Conservation (phyloP, 164 flowering plant species). For the Nymphaea colorata region DNA sequence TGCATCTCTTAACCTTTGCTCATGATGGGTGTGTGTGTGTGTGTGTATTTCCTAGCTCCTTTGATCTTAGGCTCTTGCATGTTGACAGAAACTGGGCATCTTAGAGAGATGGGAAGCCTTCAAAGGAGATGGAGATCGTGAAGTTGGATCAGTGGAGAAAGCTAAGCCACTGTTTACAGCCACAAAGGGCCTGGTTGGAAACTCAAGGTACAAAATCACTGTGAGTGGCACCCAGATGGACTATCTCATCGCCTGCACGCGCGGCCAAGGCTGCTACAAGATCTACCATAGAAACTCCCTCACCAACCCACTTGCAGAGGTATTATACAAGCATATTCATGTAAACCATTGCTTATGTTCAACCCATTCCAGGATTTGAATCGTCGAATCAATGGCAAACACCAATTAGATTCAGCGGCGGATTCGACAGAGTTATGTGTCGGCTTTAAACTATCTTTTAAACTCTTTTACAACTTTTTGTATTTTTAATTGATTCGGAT, state of each 20-base stretch:
- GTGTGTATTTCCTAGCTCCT: not conserved
- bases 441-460: too few relatives aligned
- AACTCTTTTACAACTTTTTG: too few relatives aligned
- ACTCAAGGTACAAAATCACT: conserved; percentile 10
- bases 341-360: not conserved
- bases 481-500: too few relatives aligned
- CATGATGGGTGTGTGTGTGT: too few relatives aligned
- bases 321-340: not conserved
- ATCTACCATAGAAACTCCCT: conserved; percentile 4
- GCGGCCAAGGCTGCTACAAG: conserved; percentile 8
- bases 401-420: too few relatives aligned
- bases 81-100: conserved; percentile 5
- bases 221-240: conserved; percentile 3
- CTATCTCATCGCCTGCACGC: conserved; percentile 9
- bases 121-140: conserved; percentile 5
- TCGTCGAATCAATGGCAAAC: too few relatives aligned
- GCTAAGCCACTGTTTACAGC: conserved; percentile 11
- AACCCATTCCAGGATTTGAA: too few relatives aligned
- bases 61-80: too few relatives aligned
- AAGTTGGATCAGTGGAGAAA: not conserved
- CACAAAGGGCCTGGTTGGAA: conserved; percentile 7
- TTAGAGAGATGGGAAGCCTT: conserved; percentile 17
- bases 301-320: conserved; percentile 14
- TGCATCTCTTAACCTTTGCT: too few relatives aligned
- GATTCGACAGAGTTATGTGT: too few relatives aligned